Evolutionary conservation across 768 basidiomycete species (phyloP), one percentile per base, ranked within the genome.

Genomic region (Strobilomyces dryophilus): DNA sequence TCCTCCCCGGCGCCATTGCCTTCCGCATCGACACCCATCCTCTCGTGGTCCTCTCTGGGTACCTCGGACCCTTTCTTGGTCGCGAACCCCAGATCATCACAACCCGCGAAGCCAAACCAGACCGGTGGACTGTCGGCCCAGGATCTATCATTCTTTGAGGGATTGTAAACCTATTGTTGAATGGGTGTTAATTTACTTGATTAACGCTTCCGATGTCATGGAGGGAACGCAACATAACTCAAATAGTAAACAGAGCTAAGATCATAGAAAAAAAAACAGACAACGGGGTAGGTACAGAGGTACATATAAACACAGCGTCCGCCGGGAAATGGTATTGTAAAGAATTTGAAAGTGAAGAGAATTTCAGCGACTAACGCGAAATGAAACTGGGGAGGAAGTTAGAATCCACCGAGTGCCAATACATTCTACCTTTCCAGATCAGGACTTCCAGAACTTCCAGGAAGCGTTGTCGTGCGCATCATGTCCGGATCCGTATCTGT

Each of bases 61-160:
- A 21, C 35, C 15, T 24, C 52, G 5, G 37, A 24, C 41, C 60
- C 61, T 40, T 47, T 52, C 24, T 35, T 61, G 8, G 24, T 60
- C 15, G 43, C 63, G 6, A 52, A 61, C 32, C 1, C 42, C 4
- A 40, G 42, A n/a, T 20, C 49, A 35, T 51, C 54, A 18, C 58
- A 59, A 24, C 21, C 55, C 14, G 32, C 51, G 24, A 57, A 66
- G 45, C 56, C 67, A 42, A 64, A 45, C 49, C 59, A 58, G 63
- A 69, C 61, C n/a, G 81, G 83, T 12, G 86, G 85, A 5, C 67
- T 92, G 46, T 87, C 85, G 4, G 90, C 89, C 3, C 87, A 90
- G 69, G 92, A 92, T 76, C 66, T 92, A 47, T 89, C 85, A 17
- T 93, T 94, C 68, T 94, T 93, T 65, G 91, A 93, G 70, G 86